Evolutionary conservation across 2,329 filamentous ascomycete species (phyloP).

Genomic region (Cladosporium sp.): DNA sequence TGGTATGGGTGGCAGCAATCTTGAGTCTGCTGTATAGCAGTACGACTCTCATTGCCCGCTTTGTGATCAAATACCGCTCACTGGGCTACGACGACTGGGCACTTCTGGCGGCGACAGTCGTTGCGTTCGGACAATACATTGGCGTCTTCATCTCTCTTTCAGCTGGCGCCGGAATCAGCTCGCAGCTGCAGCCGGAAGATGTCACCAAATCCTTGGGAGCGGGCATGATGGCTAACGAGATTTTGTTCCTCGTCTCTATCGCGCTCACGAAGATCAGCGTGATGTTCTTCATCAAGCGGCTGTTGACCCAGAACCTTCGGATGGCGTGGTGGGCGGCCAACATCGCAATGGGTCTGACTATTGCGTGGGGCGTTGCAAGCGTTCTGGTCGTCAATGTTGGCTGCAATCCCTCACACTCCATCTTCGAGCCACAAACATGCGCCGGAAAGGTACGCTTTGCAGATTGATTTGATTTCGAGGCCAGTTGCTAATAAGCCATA

Average conservation of each 20-base stretch:
- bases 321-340: conserved; percentile 17
- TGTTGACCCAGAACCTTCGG: conserved; percentile 24
- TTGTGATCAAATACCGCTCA: conserved; percentile 22
- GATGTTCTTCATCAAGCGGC: conserved; percentile 26
- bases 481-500: not conserved
- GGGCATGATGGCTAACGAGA: conserved; percentile 22
- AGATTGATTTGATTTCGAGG: not conserved
- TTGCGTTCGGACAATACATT: conserved; percentile 20
- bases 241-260: conserved; percentile 23
- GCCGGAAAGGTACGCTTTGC: conserved; percentile 15
- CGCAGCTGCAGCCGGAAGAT: conserved; percentile 12
- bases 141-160: conserved; percentile 17
- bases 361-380: conserved; percentile 23
- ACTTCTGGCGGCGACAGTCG: conserved; percentile 19
- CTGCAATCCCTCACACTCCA: conserved; percentile 14
- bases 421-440: conserved; percentile 16
- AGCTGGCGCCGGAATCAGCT: conserved; percentile 19
- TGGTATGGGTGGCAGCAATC: conserved; percentile 26
- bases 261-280: conserved; percentile 26
- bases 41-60: conserved; percentile 21
- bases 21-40: conserved; percentile 23
- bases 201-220: conserved; percentile 13
- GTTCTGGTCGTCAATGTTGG: conserved; percentile 18
- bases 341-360: conserved; percentile 14
- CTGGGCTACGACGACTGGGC: conserved; percentile 27